A percentile compares a stretch with the other conserved stretches of the same genome.
Conservation (phyloP, 495 filamentous ascomycete genomes). For the Lichina pygmaea region DNA sequence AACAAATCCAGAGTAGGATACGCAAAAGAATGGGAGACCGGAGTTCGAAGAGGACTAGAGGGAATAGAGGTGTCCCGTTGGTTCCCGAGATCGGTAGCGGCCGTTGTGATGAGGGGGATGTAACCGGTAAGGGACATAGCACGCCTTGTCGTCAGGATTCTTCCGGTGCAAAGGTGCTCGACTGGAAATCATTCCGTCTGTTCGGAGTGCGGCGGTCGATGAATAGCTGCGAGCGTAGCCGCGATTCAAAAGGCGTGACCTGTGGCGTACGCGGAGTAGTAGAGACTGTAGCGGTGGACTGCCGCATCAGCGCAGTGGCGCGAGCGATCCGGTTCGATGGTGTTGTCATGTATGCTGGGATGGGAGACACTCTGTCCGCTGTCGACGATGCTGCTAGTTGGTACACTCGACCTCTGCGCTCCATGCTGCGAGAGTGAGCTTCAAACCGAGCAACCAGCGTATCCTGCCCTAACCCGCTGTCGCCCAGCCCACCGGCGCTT, state of each 20-base stretch:
- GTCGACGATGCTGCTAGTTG: neutral
- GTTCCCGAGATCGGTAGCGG: no score
- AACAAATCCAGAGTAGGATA: no score
- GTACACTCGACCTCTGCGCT: conserved; percentile 10
- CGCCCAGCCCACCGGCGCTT: conserved; percentile 6
- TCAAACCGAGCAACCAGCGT: conserved; percentile 14
- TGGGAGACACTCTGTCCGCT: conserved; percentile 13
- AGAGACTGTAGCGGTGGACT: conserved; percentile 11
- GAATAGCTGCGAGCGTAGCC: neutral
- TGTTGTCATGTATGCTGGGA: conserved; percentile 27
- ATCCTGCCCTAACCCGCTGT: conserved; percentile 22
- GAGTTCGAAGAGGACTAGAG: no score
- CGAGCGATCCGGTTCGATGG: conserved; percentile 29
- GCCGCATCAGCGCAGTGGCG: conserved; percentile 18
- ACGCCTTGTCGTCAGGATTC: no score
- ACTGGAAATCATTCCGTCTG: no score
- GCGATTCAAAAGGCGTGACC: conserved; percentile 16
- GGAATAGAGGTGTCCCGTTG: no score
- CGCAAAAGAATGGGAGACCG: no score
- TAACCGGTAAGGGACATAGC: no score
- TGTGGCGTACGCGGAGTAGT: conserved; percentile 23
- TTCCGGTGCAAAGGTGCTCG: no score
- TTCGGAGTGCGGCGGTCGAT: neutral
- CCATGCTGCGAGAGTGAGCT: neutral
- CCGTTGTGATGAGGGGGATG: no score